Percentiles rank a stretch among this genome's conserved stretches.
Conservation (phyloP, 2,329 filamentous ascomycete species). For the Colletotrichum trifolii region DNA sequence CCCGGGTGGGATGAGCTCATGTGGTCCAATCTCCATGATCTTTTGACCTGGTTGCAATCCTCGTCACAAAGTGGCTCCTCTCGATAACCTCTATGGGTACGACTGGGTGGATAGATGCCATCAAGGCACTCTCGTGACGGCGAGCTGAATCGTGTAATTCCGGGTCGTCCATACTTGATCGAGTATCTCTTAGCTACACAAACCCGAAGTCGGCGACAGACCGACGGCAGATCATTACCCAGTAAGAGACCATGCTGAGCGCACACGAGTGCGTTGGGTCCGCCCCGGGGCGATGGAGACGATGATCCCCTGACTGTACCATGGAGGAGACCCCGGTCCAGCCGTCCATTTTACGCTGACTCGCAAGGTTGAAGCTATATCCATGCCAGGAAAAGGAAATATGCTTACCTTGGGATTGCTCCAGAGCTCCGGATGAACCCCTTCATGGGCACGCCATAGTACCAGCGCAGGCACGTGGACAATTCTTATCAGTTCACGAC, state of each 20-base stretch:
- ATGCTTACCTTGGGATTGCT: not conserved
- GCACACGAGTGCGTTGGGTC: not conserved
- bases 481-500: no score
- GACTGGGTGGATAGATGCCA: not conserved
- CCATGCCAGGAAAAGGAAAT: not conserved
- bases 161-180: conserved; percentile 11
- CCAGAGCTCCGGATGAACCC: conserved; percentile 7
- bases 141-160: conserved; percentile 13
- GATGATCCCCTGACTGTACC: conserved; percentile 8
- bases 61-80: not conserved
- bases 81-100: not conserved
- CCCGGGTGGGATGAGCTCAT: not conserved
- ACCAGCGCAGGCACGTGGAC: no score
- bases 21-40: not conserved
- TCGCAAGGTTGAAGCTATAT: conserved; percentile 1
- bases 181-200: not conserved
- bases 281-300: not conserved
- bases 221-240: not conserved
- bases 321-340: not conserved
- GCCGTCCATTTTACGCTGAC: no score
- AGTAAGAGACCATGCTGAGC: not conserved
- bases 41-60: not conserved
- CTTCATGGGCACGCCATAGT: no score
- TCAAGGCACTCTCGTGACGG: conserved; percentile 5
- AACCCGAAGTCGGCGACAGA: no score